A percentile compares a stretch with the other conserved stretches of the same genome.
phyloP scores from a whole-genome alignment of 176 grass and related monocot genomes.

The Musa beccarii region DNA sequence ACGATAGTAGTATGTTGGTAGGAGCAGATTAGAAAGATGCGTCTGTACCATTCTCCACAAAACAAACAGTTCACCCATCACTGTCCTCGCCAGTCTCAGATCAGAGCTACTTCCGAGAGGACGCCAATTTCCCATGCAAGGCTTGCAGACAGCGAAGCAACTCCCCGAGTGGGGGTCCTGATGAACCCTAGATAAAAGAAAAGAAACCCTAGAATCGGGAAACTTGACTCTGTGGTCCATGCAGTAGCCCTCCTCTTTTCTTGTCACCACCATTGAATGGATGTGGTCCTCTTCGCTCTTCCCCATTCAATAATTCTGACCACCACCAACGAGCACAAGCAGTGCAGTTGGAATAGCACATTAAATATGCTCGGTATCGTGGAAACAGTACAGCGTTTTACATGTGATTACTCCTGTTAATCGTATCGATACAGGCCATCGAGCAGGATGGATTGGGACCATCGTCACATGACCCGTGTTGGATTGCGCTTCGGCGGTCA shows the following conservation, averaged over 20 bases:
- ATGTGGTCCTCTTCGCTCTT: neutral
- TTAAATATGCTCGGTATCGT: too few species aligned
- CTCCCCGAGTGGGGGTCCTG: neutral
- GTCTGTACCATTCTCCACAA: neutral
- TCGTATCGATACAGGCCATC: too few species aligned
- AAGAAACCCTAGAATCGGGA: neutral
- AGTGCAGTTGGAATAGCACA: too few species aligned
- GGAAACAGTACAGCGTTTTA: too few species aligned
- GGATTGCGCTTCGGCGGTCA: too few species aligned
- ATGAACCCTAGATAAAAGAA: neutral
- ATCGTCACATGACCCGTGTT: too few species aligned
- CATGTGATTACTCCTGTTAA: too few species aligned
- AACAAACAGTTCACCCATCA: constrained; percentile 1
- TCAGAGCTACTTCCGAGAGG: neutral
- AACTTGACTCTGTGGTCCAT: neutral
- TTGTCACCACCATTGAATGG: neutral
- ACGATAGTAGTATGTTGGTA: neutral
- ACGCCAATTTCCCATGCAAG: constrained; percentile 1
- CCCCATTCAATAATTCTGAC: constrained; percentile 1
- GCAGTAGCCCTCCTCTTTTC: neutral
- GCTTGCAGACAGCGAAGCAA: neutral
- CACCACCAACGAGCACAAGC: neutral
- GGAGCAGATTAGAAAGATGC: neutral
- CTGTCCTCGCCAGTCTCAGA: neutral
- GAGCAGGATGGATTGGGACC: too few species aligned